These are phyloP conservation scores for Aspergillus pseudoglaucus DNA, from an alignment of 2,329 filamentous ascomycete species.

Conservation along the genomic window DNA sequence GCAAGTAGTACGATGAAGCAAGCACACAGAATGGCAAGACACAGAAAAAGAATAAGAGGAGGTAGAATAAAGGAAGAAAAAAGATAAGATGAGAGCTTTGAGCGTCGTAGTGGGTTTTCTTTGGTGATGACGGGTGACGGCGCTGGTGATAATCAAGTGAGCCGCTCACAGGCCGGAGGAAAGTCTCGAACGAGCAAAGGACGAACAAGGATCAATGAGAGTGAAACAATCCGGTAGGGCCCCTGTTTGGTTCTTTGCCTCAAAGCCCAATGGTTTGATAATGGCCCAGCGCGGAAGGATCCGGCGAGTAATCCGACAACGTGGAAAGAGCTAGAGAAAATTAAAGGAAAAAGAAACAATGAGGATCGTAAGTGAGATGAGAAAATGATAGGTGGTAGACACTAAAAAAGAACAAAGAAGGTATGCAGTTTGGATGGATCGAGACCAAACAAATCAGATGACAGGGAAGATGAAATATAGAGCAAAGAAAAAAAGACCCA, in stretches of 20 bases:
- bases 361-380: background rate
- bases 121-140: no score
- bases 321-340: background rate
- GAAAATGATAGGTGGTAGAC: background rate
- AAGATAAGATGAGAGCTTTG: background rate
- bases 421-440: background rate
- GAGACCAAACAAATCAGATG: background rate
- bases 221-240: background rate
- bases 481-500: background rate
- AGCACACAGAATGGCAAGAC: background rate
- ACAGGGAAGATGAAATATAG: background rate
- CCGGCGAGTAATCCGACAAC: background rate
- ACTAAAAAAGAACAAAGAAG: background rate
- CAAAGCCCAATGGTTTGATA: background rate
- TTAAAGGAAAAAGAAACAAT: background rate
- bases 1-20: background rate
- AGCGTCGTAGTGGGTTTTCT: no score
- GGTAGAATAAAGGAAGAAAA: background rate
- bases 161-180: background rate
- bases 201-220: background rate
- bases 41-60: background rate
- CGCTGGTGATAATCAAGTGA: no score
- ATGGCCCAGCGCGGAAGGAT: background rate
- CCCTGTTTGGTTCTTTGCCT: conserved; percentile 1
- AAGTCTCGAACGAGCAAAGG: background rate